Evolutionary conservation across 208 protist species (phyloP), one percentile per base, ranked within the genome.

Genomic region (Wallacemonas sp.): DNA sequence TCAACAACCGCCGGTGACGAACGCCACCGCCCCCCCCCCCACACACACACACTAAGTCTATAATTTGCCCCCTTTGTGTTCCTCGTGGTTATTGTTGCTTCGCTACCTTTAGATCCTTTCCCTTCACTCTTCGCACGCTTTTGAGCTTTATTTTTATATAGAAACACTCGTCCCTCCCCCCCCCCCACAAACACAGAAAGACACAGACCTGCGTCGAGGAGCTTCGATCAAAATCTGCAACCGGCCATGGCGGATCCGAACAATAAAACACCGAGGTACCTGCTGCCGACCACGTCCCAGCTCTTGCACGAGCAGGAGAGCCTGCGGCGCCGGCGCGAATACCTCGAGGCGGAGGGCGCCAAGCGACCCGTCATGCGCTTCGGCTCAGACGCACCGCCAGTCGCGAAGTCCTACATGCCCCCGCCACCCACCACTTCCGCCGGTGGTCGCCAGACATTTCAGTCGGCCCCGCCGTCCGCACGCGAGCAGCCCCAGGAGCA

Each of bases 211-310:
- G n/a, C n/a, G n/a, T n/a, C n/a, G n/a, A n/a, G n/a, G n/a, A n/a
- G n/a, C n/a, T n/a, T n/a, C n/a, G n/a, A n/a, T n/a, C n/a, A n/a
- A n/a, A n/a, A n/a, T n/a, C n/a, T n/a, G n/a, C n/a, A n/a, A n/a
- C n/a, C n/a, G n/a, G n/a, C n/a, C 3, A 75, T 72, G 76, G 61
- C 77, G 0, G 64, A 76, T 30, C 8, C 52, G 6, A 58, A 33
- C 2, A 65, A 75, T 1, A 77, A 77, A 33, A 43, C 46, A 8
- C 80, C 72, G 8, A 70, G 75, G 11, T 93, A 87, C 46, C 66
- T 90, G 34, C 47, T 80, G 72, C 72, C 87, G 69, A 94, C 88
- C 8, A 77, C 67, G n/a, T 91, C 88, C 41, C 85, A 88, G 73
- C 75, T 88, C 43, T 71, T 79, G 33, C 83, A 87, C 32, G 66